Conservation (phyloP, 2,329 filamentous ascomycete genomes). For the Trichoderma aggressivum region DNA sequence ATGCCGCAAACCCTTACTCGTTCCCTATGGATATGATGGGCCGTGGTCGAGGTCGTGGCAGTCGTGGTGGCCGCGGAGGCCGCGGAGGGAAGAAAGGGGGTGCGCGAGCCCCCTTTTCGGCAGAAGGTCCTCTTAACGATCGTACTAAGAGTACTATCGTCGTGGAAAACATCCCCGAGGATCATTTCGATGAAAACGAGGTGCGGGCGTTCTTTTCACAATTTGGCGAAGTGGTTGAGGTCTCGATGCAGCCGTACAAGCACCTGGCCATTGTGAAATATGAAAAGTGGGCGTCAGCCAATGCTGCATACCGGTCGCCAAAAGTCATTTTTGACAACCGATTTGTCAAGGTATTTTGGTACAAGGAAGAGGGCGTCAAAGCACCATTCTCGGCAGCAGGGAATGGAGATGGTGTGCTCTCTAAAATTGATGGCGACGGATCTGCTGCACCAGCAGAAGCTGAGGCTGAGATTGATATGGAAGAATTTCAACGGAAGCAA, state of each 20-base stretch:
- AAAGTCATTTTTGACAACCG: constrained; percentile 81
- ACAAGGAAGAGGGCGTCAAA: constrained; percentile 50
- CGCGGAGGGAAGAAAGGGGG: constrained; percentile 30
- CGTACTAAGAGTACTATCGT: constrained; percentile 65
- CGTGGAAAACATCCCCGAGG: constrained; percentile 73
- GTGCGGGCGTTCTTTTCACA: constrained; percentile 68
- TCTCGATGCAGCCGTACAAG: constrained; percentile 65
- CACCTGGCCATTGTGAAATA: constrained; percentile 68
- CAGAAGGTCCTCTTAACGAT: constrained; percentile 61
- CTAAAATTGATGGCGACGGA: constrained; percentile 18
- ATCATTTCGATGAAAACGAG: constrained; percentile 61
- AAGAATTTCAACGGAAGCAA: constrained; percentile 66
- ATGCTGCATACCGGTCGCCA: constrained; percentile 69
- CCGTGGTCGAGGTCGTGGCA: constrained; percentile 36
- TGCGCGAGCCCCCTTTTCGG: constrained; percentile 59
- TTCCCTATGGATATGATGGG: constrained; percentile 26
- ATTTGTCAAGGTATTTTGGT: constrained; percentile 83
- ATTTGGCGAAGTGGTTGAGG: constrained; percentile 63
- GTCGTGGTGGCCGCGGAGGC: constrained; percentile 36
- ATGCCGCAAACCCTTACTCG: constrained; percentile 23
- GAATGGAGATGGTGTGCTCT: constrained; percentile 28
- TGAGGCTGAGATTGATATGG: constrained; percentile 62
- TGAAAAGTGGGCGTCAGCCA: constrained; percentile 61
- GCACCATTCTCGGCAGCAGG: constrained; percentile 27
- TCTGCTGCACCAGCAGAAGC: constrained; percentile 23